Evolutionary conservation across 2,329 filamentous ascomycete species (phyloP), one percentile per base, ranked within the genome.

Genomic region (Stromatinia cepivora): DNA sequence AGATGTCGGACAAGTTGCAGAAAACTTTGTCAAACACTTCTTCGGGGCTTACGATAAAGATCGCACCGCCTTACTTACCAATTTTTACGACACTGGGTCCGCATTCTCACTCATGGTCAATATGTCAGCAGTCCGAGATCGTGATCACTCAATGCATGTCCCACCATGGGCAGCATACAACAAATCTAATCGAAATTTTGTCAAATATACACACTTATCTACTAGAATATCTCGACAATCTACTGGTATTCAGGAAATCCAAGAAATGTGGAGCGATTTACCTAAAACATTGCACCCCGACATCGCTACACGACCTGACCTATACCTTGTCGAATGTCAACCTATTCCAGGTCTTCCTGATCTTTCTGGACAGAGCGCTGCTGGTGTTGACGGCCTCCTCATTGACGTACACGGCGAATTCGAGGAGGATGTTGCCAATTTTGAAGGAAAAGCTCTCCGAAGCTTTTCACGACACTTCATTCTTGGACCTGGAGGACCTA

Each of bases 291-390:
- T 86, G 57, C 93, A 97, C 77, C 90, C 92, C 1, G 86, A 90
- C 75, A 85, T 96, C 72, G 82, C 84, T 62, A 81, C 85, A 1
- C 87, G 92, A 59, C 81, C 88, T 17, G 84, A 87, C 76, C 91
- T 93, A 75, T 97, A 93, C 84, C 87, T 93, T 66, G 88, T 97
- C 77, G 93, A 97, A 79, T 94, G 92, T 73, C 90, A 93, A 75
- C 86, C 90, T 22, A 82, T 94, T 46, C 86, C 89, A 1, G 88
- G 90, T 46, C 84, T 96, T 34, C 85, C 86, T 3, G 92, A 96
- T 74, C 89, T 88, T 3, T 85, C 84, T 17, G 88, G 88, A 1
- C 84, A 89, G 72, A 89, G 84, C 71, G 78, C 81, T 0, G 81
- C 82, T 28, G 92, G 92, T 6, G 92, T 94, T 28, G 91, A 92